Evolutionary conservation across 345 rosid genomes (phyloP).

Genomic region (Erucastrum elatum): DNA sequence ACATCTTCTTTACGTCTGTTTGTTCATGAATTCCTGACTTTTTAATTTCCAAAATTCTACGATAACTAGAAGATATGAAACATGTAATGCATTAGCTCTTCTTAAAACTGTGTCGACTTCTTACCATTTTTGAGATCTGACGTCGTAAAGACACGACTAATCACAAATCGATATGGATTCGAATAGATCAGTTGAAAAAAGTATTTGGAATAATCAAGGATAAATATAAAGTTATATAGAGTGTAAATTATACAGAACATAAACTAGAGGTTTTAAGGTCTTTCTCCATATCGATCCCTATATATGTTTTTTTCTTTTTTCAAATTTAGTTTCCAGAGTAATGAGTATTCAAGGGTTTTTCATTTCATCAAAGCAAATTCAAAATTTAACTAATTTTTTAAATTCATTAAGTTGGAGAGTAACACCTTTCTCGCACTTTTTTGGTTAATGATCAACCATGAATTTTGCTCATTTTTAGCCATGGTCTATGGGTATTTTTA

Average conservation of each 20-base stretch:
- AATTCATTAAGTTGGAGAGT: no score
- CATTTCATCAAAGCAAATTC: no score
- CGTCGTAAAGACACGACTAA: slow-evolving; percentile 7
- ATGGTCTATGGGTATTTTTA: no score
- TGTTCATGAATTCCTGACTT: background rate
- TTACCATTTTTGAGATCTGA: background rate
- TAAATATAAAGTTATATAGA: background rate
- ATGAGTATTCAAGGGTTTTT: background rate
- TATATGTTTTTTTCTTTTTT: background rate
- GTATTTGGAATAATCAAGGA: slow-evolving; percentile 2
- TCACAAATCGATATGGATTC: slow-evolving; percentile 1
- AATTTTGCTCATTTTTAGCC: no score
- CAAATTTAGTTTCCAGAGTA: slow-evolving; percentile 1
- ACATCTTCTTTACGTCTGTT: no score
- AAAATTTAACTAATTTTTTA: no score
- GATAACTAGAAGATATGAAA: background rate
- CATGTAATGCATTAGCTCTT: background rate
- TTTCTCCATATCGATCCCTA: background rate
- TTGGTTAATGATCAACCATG: no score
- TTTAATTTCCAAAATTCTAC: background rate
- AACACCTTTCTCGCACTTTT: no score
- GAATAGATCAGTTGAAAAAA: background rate
- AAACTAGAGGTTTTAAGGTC: background rate
- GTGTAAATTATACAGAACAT: slow-evolving; percentile 6
- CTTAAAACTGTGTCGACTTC: slow-evolving; percentile 5